Percentiles rank a stretch among this genome's conserved stretches.
Conservation (phyloP, 2,329 filamentous ascomycete genomes). For the Gaeumannomyces sp. region DNA sequence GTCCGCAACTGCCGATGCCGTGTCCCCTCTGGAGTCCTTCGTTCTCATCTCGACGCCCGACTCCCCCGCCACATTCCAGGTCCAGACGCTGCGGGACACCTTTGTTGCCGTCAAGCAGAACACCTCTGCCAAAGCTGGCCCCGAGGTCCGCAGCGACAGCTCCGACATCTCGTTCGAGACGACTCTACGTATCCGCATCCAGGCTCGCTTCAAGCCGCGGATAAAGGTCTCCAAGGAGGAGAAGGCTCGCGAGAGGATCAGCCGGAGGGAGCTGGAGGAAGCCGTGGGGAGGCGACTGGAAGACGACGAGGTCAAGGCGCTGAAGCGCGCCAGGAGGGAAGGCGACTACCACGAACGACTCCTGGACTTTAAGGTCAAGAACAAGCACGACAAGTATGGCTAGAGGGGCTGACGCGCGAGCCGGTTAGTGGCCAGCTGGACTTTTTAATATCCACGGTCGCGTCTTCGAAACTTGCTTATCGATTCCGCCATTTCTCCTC, state of each 20-base stretch:
- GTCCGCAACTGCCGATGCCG: conserved; percentile 71
- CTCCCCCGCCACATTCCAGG: conserved; percentile 63
- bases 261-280: conserved; percentile 75
- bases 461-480: background rate
- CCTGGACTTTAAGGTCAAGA: conserved; percentile 82
- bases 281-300: conserved; percentile 69
- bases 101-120: conserved; percentile 59
- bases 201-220: conserved; percentile 85
- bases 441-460: background rate
- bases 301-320: conserved; percentile 76
- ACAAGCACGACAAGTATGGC: conserved; percentile 82
- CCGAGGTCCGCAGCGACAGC: conserved; percentile 72
- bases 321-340: conserved; percentile 78
- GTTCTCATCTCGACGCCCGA: conserved; percentile 57
- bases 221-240: conserved; percentile 75
- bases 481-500: background rate
- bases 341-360: conserved; percentile 86
- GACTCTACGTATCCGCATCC: conserved; percentile 80
- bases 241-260: conserved; percentile 79
- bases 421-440: background rate
- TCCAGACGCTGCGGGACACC: conserved; percentile 67
- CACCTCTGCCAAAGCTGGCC: conserved; percentile 32
- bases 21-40: conserved; percentile 80
- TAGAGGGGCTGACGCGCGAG: conserved; percentile 23
- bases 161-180: conserved; percentile 62